Conservation (phyloP, 768 basidiomycete species). For the Hygrophoropsis aurantiaca region DNA sequence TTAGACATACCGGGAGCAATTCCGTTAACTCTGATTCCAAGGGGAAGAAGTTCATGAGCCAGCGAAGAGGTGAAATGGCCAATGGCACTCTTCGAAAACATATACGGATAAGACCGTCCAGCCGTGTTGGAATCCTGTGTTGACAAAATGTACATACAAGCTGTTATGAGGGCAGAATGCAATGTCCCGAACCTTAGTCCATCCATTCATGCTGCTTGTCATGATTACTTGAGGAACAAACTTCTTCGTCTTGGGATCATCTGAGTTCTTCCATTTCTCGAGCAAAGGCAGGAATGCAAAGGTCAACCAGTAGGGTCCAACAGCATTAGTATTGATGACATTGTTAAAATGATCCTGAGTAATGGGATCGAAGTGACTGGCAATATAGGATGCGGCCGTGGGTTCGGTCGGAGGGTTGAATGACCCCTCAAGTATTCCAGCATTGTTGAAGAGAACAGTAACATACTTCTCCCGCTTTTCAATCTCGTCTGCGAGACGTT, state of each 20-base stretch:
- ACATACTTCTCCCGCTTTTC: constrained; percentile 37
- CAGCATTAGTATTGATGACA: constrained; percentile 37
- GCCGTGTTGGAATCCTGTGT: constrained; percentile 41
- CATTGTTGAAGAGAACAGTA: constrained; percentile 51
- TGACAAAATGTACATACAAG: too few relatives aligned
- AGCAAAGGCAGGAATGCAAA: constrained; percentile 57
- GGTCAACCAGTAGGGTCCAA: constrained; percentile 53
- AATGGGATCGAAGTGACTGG: constrained; percentile 39
- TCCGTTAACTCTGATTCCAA: constrained; percentile 49
- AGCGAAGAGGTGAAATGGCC: constrained; percentile 46
- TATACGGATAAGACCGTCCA: constrained; percentile 43
- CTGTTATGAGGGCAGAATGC: background rate
- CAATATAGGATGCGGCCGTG: constrained; percentile 38
- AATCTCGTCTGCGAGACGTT: constrained; percentile 40
- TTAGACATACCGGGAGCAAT: constrained; percentile 39
- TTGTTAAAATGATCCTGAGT: constrained; percentile 38
- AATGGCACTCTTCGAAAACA: constrained; percentile 48
- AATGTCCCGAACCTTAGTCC: constrained; percentile 39
- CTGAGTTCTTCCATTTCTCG: constrained; percentile 42
- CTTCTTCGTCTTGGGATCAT: constrained; percentile 25
- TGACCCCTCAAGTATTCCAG: constrained; percentile 34
- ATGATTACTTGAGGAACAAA: constrained; percentile 50
- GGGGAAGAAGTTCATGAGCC: constrained; percentile 46
- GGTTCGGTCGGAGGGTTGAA: constrained; percentile 25
- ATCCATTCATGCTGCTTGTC: constrained; percentile 53